Percentiles rank a stretch among this genome's conserved stretches.
These are phyloP conservation scores for Lichina pygmaea DNA, from an alignment of 495 filamentous ascomycete species.

Conservation along the genomic window DNA sequence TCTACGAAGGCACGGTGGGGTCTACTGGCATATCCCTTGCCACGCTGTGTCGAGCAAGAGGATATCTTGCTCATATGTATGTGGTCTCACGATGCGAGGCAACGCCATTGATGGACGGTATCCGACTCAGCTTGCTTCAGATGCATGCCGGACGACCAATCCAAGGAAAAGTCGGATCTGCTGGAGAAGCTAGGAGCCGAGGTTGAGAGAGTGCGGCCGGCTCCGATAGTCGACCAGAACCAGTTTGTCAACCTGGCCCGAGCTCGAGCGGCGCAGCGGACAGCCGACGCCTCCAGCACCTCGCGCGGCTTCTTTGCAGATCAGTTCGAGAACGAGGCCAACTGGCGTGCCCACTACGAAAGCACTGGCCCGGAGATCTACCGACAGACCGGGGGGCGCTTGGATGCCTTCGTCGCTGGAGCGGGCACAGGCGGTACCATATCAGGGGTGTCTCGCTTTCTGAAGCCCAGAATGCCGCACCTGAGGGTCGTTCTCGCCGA, in stretches of 20 bases:
- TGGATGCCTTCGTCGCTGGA: slow-evolving; percentile 88
- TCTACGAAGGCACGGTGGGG: slow-evolving; percentile 95
- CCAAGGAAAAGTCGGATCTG: slow-evolving; percentile 64
- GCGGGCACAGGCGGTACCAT: slow-evolving; percentile 91
- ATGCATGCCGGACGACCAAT: slow-evolving; percentile 89
- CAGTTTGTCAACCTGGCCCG: slow-evolving; percentile 92
- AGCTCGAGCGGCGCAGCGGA: slow-evolving; percentile 46
- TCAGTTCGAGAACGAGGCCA: slow-evolving; percentile 78
- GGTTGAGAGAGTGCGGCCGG: slow-evolving; percentile 69
- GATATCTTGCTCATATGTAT: slow-evolving; percentile 77
- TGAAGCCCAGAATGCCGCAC: slow-evolving; percentile 40
- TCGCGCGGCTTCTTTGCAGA: slow-evolving; percentile 72
- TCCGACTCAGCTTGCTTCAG: slow-evolving; percentile 10
- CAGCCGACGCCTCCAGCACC: slow-evolving; percentile 18
- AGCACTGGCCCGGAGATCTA: slow-evolving; percentile 80
- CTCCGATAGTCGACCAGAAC: slow-evolving; percentile 66
- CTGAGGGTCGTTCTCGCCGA: slow-evolving; percentile 68
- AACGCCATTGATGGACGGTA: background rate
- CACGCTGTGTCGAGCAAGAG: slow-evolving; percentile 59
- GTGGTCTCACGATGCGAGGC: slow-evolving; percentile 2
- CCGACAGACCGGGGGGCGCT: slow-evolving; percentile 28
- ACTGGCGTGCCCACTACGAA: slow-evolving; percentile 59
- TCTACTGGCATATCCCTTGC: slow-evolving; percentile 87
- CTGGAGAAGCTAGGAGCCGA: slow-evolving; percentile 73
- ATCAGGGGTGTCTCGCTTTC: slow-evolving; percentile 53